Conservation (phyloP, 352 stramenopile species). For the Globisporangium nagaii region DNA sequence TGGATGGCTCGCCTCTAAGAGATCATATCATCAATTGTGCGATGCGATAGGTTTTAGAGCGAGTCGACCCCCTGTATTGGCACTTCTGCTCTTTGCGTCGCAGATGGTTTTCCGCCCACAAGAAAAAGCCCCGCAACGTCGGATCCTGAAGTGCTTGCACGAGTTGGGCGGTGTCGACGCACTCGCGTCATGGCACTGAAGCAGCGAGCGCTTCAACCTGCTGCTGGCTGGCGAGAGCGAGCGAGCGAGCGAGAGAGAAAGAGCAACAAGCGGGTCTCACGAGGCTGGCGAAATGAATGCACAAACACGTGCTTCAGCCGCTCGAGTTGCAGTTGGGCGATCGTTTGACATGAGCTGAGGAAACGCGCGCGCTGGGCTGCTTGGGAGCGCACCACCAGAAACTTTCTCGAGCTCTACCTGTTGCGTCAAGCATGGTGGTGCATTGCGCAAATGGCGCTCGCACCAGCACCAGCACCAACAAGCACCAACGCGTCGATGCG, state of each 20-base stretch:
- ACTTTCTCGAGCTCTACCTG: neutral
- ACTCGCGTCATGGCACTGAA: conserved; percentile 10
- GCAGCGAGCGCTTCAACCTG: conserved; percentile 7
- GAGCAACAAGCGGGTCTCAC: neutral
- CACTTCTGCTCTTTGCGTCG: no score
- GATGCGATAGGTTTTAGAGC: no score
- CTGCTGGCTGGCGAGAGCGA: no score
- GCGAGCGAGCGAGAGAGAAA: no score
- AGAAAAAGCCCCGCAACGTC: conserved; percentile 4
- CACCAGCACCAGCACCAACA: no score
- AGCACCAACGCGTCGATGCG: no score
- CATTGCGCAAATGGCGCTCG: no score
- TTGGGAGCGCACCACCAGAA: neutral
- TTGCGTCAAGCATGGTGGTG: no score
- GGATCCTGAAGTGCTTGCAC: conserved; percentile 3
- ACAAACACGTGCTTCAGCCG: conserved; percentile 2
- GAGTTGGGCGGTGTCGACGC: conserved; percentile 2
- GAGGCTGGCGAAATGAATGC: neutral
- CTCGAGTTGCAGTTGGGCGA: neutral
- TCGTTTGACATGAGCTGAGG: no score
- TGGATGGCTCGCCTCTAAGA: no score
- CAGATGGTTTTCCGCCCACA: conserved; percentile 12
- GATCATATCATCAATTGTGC: no score
- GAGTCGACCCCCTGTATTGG: no score
- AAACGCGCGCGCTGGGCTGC: neutral